Percentiles rank a stretch among this genome's conserved stretches.
Conservation (phyloP, 176 grass and related monocot genomes). For the Eleusine coracana region DNA sequence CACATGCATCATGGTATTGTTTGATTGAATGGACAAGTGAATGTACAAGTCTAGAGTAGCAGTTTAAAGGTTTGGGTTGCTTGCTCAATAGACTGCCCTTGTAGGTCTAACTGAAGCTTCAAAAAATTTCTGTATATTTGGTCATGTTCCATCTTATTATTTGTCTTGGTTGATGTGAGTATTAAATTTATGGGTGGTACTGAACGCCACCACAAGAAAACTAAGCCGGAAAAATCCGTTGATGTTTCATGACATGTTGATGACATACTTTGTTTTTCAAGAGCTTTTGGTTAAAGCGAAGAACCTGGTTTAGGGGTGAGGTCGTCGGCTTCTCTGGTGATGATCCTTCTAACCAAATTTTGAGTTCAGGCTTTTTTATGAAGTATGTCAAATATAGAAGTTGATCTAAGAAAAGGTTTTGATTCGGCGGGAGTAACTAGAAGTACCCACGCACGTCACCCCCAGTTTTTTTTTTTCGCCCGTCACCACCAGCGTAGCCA, state of each 20-base stretch:
- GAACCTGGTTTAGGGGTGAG: no score
- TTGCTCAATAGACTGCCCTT: conserved; percentile 34
- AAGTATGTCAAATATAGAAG: no score
- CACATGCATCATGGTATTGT: conserved; percentile 14
- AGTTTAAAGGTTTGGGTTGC: conserved; percentile 31
- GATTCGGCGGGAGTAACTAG: not conserved
- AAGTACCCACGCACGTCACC: not conserved
- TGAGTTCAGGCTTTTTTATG: no score
- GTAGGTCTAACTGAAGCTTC: conserved; percentile 44
- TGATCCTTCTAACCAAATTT: no score
- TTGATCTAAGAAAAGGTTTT: not conserved
- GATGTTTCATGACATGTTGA: not conserved
- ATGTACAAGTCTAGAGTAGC: conserved; percentile 42
- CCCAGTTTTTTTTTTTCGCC: not conserved
- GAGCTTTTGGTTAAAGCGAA: no score
- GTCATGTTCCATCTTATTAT: conserved; percentile 1
- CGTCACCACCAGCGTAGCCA: not conserved
- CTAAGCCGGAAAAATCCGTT: not conserved
- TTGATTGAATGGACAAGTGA: conserved; percentile 21
- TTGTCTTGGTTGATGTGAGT: conserved; percentile 1
- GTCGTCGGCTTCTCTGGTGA: no score
- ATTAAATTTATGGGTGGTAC: not conserved
- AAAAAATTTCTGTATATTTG: conserved; percentile 24
- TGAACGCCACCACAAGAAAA: not conserved
- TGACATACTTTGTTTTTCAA: no score